A percentile compares a stretch with the other conserved stretches of the same genome.
Evolutionary conservation across 768 basidiomycete species (phyloP).

Genomic region (Saitozyma podzolica): DNA sequence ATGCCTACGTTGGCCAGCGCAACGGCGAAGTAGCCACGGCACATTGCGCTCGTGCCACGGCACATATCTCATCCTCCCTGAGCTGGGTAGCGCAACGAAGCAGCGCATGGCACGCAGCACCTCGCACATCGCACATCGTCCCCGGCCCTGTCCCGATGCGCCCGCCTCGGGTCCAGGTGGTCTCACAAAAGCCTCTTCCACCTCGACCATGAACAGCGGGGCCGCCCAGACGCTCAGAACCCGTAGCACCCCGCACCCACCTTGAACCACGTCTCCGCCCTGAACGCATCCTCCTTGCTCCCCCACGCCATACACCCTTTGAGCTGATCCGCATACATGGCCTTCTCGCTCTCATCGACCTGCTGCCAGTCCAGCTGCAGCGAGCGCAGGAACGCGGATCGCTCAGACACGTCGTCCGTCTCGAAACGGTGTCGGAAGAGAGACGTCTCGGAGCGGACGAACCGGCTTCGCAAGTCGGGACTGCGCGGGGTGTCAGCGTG

Average conservation of each 20-base stretch:
- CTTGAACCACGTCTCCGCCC: slow-evolving; percentile 72
- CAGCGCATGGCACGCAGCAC: neutral
- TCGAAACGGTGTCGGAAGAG: slow-evolving; percentile 83
- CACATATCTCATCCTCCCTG: neutral
- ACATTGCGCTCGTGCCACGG: no score
- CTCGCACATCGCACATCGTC: no score
- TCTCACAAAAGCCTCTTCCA: no score
- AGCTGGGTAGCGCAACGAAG: neutral
- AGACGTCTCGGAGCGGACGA: slow-evolving; percentile 82
- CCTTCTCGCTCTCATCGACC: slow-evolving; percentile 66
- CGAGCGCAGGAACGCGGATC: slow-evolving; percentile 63
- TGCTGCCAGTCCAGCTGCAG: slow-evolving; percentile 54
- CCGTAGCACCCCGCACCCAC: slow-evolving; percentile 52
- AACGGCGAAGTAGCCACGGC: no score
- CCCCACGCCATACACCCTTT: slow-evolving; percentile 56
- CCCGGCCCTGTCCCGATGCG: no score
- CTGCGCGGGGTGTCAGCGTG: slow-evolving; percentile 54
- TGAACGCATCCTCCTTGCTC: slow-evolving; percentile 55
- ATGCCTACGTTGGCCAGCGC: no score
- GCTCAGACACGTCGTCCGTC: slow-evolving; percentile 61
- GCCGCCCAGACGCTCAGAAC: neutral
- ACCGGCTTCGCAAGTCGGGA: slow-evolving; percentile 83
- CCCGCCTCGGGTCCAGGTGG: no score
- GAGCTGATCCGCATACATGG: slow-evolving; percentile 58
- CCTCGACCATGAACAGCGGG: no score